Evolutionary conservation across 257 asterid species (phyloP).

Genomic region (Paraleonurus japonicus): DNA sequence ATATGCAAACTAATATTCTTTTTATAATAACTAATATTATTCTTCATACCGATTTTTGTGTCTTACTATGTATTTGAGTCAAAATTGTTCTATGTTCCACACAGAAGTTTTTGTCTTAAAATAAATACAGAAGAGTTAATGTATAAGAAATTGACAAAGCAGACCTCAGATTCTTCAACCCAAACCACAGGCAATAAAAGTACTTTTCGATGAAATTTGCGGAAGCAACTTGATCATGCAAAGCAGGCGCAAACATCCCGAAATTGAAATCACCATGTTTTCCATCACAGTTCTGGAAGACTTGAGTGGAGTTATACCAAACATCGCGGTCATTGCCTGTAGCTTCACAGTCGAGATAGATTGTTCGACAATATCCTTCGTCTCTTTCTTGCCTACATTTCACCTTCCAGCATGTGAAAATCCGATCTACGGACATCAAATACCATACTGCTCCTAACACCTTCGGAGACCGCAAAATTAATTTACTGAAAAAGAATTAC

Average conservation of each 20-base stretch:
- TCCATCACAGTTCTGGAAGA: slow-evolving; percentile 46
- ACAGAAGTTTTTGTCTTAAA: too few relatives aligned
- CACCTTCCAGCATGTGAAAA: slow-evolving; percentile 70
- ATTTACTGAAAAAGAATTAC: not conserved
- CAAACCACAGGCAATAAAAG: slow-evolving; percentile 90
- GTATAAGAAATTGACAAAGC: not conserved
- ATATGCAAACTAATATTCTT: too few relatives aligned
- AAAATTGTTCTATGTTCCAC: not conserved
- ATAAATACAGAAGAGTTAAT: too few relatives aligned
- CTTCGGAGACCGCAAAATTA: slow-evolving; percentile 31
- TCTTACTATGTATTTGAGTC: too few relatives aligned
- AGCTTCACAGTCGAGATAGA: slow-evolving; percentile 54
- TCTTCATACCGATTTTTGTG: too few relatives aligned
- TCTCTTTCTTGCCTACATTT: slow-evolving; percentile 43
- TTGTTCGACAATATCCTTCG: slow-evolving; percentile 26
- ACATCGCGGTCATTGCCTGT: slow-evolving; percentile 16
- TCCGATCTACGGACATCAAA: slow-evolving; percentile 73
- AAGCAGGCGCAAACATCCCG: slow-evolving; percentile 69
- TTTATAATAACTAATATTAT: too few relatives aligned
- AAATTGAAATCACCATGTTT: slow-evolving; percentile 37
- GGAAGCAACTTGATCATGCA: slow-evolving; percentile 54
- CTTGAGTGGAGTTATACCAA: slow-evolving; percentile 52
- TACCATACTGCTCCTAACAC: slow-evolving; percentile 82
- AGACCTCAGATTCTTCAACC: slow-evolving; percentile 70
- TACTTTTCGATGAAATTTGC: slow-evolving; percentile 49